phyloP scores from a whole-genome alignment of 1,284 basidiomycete genomes.

The Pisolithus thermaeus region DNA sequence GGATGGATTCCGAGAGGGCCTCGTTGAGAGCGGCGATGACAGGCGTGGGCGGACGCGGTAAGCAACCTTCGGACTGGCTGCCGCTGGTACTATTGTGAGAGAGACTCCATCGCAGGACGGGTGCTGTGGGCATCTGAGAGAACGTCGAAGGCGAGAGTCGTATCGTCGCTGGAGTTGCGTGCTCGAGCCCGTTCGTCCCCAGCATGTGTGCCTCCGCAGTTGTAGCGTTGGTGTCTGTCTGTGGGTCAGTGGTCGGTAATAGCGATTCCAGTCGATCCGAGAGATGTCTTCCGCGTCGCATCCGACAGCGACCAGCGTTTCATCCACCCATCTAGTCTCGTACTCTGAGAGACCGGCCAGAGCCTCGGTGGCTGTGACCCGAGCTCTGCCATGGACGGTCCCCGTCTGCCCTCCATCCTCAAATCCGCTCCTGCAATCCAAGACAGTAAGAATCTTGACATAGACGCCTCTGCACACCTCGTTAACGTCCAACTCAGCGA shows the following conservation, averaged over 20 bases:
- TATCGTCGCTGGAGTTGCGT: conserved; percentile 7
- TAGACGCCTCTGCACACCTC: background rate
- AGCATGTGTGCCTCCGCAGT: background rate
- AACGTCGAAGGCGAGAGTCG: conserved; percentile 13
- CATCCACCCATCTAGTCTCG: conserved; percentile 7
- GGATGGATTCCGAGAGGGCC: conserved; percentile 38
- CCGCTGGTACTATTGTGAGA: too few species aligned
- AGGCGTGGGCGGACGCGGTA: conserved; percentile 28
- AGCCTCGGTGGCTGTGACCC: background rate
- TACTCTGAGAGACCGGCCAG: background rate
- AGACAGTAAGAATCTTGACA: conserved; percentile 33
- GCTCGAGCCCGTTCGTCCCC: background rate
- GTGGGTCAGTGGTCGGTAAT: background rate
- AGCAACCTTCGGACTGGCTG: conserved; percentile 9
- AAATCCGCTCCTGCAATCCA: conserved; percentile 40
- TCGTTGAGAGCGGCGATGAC: conserved; percentile 28
- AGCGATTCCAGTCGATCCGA: conserved; percentile 6
- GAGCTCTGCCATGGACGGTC: conserved; percentile 10
- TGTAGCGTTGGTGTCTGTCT: background rate
- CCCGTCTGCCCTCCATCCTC: conserved; percentile 43
- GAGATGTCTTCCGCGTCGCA: conserved; percentile 4
- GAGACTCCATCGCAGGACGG: conserved; percentile 15
- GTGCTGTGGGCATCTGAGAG: conserved; percentile 8
- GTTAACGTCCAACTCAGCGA: conserved; percentile 30
- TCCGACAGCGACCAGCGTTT: conserved; percentile 8